phyloP scores from a whole-genome alignment of 257 asterid species.

The Solanum paucissectum region DNA sequence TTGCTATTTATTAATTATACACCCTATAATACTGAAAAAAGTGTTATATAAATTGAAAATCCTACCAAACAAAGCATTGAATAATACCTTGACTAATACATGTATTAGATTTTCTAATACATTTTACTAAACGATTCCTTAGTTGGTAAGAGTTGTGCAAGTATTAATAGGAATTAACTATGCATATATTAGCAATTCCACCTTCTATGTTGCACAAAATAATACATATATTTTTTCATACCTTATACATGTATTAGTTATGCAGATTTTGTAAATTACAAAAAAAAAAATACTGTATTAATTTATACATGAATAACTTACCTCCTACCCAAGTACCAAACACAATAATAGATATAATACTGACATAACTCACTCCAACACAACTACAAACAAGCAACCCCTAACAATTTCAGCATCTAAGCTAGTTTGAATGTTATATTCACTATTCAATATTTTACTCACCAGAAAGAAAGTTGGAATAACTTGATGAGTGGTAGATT shows the following conservation, averaged over 20 bases:
- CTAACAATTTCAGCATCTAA: not conserved
- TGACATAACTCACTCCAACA: not conserved
- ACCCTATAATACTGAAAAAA: not conserved
- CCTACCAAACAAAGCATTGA: not conserved
- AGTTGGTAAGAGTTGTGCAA: not conserved
- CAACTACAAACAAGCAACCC: not conserved
- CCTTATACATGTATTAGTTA: not conserved
- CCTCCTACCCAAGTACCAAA: not conserved
- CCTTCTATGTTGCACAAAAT: not conserved
- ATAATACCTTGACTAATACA: not conserved
- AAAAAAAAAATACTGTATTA: not conserved
- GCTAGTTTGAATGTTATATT: not conserved
- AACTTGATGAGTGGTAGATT: not conserved
- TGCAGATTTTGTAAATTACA: not conserved
- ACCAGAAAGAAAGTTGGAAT: not conserved
- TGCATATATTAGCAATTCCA: not conserved
- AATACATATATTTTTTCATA: not conserved
- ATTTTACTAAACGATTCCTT: not conserved
- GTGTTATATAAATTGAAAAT: not conserved
- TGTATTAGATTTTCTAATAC: not conserved
- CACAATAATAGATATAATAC: no score
- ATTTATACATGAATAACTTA: not conserved
- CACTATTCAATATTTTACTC: not conserved
- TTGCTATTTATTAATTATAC: no score
- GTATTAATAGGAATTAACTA: not conserved